Percentiles rank a stretch among this genome's conserved stretches.
These are phyloP conservation scores for Aplosporella prunicola DNA, from an alignment of 2,329 filamentous ascomycete species.

Conservation along the genomic window DNA sequence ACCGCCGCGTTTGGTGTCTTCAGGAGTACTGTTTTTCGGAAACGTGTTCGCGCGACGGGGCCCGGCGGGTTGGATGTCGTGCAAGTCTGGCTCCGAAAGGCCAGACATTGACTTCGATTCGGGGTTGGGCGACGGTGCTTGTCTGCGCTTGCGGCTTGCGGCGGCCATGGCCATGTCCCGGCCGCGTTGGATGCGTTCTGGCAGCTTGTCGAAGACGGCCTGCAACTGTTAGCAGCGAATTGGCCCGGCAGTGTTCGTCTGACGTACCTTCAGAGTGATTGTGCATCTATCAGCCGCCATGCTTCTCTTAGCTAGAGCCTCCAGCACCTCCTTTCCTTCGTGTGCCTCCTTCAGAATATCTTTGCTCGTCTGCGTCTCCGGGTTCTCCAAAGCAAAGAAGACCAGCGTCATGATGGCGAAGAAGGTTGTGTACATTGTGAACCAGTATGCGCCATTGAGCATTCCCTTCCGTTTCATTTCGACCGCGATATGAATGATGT, in stretches of 20 bases:
- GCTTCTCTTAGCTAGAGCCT: constrained; percentile 69
- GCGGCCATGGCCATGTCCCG: constrained; percentile 16
- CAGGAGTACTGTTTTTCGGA: constrained; percentile 17
- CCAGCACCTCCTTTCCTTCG: constrained; percentile 74
- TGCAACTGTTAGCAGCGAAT: constrained; percentile 28
- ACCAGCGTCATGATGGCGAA: constrained; percentile 71
- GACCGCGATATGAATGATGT: constrained; percentile 70
- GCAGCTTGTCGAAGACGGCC: constrained; percentile 76
- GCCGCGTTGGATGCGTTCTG: constrained; percentile 54
- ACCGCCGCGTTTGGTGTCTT: constrained; percentile 15
- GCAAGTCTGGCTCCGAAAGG: constrained; percentile 9
- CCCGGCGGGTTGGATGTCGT: constrained; percentile 3
- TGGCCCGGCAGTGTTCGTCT: background rate
- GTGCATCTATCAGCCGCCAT: constrained; percentile 84
- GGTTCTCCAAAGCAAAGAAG: constrained; percentile 73
- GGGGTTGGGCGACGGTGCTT: constrained; percentile 25
- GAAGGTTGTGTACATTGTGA: constrained; percentile 75
- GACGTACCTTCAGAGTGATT: constrained; percentile 60
- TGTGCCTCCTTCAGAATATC: constrained; percentile 79
- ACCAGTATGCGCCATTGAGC: constrained; percentile 78
- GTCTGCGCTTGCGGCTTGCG: constrained; percentile 28
- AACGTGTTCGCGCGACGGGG: constrained; percentile 27
- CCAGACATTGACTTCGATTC: constrained; percentile 7
- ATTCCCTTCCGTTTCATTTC: constrained; percentile 68
- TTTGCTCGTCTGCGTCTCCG: constrained; percentile 60